Base-by-base conservation (phyloP, 2,329 filamentous ascomycete species). In the Xylaria sp. region DNA sequence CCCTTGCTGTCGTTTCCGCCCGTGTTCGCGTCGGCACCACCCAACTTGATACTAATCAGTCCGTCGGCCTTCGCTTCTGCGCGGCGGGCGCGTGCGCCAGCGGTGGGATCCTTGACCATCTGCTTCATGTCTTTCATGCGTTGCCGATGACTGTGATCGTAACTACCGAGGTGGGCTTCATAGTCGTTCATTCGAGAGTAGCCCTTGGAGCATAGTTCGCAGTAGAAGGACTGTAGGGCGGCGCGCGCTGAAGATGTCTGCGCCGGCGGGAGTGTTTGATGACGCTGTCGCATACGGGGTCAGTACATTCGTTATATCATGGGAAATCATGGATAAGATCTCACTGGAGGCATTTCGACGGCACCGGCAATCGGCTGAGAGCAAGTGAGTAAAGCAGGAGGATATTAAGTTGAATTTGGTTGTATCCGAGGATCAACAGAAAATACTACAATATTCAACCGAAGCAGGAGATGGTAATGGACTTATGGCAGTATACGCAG, bases 101-200 rank as follows among this genome's bases (percentile, higher is more conserved):
- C 86, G 57, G 80, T 82, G 1, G 89, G 86, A 65, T 91, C 87
- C 66, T 87, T 85, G 37, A 89, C 86, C 79, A 92, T 88, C 69
- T 89, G 86, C 75, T 91, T 91, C 89, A 93, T 92, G 69, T 94
- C 90, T 75, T 91, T 90, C 60, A 92, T 83, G 54, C 90, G 88
- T 77, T 95, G 92, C 73, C 92, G 92, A 76, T 99, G 94, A 68
- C 90, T 90, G 76, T 99, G 94, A 72, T 97, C 94, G 75, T 97
- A 97, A 69, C 90, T 94, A 64, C 87, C 87, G 59, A 97, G 90
- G 74, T 99, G 94, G 6, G 92, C 89, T 75, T 97, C 93, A 74
- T 95, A 97, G 73, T 97, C 93, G 72, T 95, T 93, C 82, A 96
- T 93, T 58, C 94, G 91, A 1, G 88, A 86, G 76, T 97, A 99